Conservation (phyloP, 441 rosid genomes). For the Caryocar brasiliense region DNA sequence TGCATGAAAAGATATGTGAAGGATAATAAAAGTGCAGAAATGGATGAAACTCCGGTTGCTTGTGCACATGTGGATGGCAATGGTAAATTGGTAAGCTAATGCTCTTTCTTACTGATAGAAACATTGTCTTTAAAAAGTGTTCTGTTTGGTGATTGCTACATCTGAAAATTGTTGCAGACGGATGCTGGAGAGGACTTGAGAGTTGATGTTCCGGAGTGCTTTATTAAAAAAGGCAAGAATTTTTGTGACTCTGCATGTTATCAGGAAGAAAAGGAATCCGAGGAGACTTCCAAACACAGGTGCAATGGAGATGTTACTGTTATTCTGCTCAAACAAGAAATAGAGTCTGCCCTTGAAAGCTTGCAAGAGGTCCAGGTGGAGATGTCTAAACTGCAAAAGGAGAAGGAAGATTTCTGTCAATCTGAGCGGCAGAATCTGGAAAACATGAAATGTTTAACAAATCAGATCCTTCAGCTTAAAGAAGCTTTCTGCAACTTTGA, state of each 20-base stretch:
- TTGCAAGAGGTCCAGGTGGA: conserved; percentile 66
- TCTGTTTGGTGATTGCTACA: conserved; percentile 19
- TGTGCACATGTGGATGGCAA: conserved; percentile 21
- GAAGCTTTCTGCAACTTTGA: conserved; percentile 39
- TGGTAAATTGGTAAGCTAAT: conserved; percentile 50
- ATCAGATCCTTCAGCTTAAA: conserved; percentile 44
- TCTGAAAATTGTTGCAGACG: conserved; percentile 40
- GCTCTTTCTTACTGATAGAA: conserved; percentile 12
- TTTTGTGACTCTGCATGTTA: conserved; percentile 13
- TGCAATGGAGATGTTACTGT: conserved; percentile 46
- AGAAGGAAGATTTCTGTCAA: conserved; percentile 53
- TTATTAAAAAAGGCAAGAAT: conserved; percentile 26
- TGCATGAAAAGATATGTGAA: conserved; percentile 38
- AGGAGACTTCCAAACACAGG: conserved; percentile 19
- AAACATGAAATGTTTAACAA: conserved; percentile 39
- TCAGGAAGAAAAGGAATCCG: conserved; percentile 20
- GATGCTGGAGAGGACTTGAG: conserved; percentile 28
- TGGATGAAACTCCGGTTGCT: conserved; percentile 19
- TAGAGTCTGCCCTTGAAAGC: conserved; percentile 72
- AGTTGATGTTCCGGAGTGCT: conserved; percentile 19
- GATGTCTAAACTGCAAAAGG: conserved; percentile 48
- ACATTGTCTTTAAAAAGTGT: conserved; percentile 15
- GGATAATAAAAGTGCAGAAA: conserved; percentile 24
- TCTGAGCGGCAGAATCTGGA: conserved; percentile 49
- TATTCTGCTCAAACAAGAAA: conserved; percentile 65